Percentiles rank a stretch among this genome's conserved stretches.
Evolutionary conservation across 768 basidiomycete genomes (phyloP).

Genomic region (Leccinum boreale): DNA sequence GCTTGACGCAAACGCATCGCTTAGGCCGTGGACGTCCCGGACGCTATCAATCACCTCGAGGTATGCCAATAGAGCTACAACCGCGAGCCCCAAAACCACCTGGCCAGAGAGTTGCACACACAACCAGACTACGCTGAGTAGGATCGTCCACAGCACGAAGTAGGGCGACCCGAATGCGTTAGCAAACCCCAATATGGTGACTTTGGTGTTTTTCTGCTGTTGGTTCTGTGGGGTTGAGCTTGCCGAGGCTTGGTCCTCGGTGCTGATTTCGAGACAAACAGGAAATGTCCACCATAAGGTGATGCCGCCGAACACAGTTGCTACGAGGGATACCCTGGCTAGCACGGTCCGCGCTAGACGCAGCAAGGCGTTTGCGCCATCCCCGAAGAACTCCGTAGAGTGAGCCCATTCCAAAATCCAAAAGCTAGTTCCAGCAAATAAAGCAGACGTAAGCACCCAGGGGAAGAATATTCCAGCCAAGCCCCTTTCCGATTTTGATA

Average conservation of each 20-base stretch:
- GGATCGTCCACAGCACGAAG: constrained; percentile 73
- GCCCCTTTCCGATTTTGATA: constrained; percentile 73
- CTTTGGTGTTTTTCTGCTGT: constrained; percentile 39
- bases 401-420: constrained; percentile 87
- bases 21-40: constrained; percentile 61
- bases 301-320: constrained; percentile 48
- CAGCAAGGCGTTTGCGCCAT: constrained; percentile 41
- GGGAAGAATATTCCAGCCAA: constrained; percentile 64
- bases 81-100: constrained; percentile 60
- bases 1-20: constrained; percentile 47
- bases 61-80: constrained; percentile 67
- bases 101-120: constrained; percentile 82
- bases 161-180: constrained; percentile 91
- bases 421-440: constrained; percentile 58
- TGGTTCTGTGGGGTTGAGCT: constrained; percentile 2
- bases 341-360: constrained; percentile 56
- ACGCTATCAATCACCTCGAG: constrained; percentile 81
- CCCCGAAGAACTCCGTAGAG: constrained; percentile 45
- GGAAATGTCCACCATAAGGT: constrained; percentile 72
- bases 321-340: constrained; percentile 53
- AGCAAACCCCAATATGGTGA: constrained; percentile 76
- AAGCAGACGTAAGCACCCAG: constrained; percentile 50
- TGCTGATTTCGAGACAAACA: constrained; percentile 66
- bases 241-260: constrained; percentile 16
- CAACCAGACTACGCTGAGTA: constrained; percentile 50